phyloP scores from a whole-genome alignment of 1,284 basidiomycete species.

The Ceratobasidium sp. region DNA sequence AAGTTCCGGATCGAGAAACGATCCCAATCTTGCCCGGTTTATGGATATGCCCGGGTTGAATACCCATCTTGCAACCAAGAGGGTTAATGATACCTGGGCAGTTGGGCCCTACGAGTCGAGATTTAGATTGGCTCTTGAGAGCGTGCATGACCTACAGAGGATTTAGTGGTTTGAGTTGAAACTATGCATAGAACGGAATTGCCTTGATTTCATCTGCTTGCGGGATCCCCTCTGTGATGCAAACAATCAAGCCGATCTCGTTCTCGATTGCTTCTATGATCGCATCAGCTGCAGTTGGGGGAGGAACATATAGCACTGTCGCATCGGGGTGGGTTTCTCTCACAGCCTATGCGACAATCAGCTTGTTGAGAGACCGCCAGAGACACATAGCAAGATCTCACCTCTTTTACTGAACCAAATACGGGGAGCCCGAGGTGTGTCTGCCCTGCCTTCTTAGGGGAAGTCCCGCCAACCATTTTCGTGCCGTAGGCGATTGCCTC shows the following conservation, averaged over 20 bases:
- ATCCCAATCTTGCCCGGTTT: constrained; percentile 95
- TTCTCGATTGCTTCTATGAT: constrained; percentile 98
- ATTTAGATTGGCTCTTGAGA: constrained; percentile 92
- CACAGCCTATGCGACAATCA: constrained; percentile 67
- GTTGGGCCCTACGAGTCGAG: constrained; percentile 94
- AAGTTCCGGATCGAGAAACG: constrained; percentile 94
- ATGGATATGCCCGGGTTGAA: constrained; percentile 98
- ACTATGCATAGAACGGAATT: constrained; percentile 44
- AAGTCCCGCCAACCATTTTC: constrained; percentile 97
- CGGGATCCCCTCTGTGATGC: constrained; percentile 97
- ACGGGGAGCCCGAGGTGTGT: constrained; percentile 95
- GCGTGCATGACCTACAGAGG: constrained; percentile 82
- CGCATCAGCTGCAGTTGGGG: constrained; percentile 89
- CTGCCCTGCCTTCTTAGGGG: constrained; percentile 96
- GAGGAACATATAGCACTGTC: constrained; percentile 94
- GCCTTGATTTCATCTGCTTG: constrained; percentile 94
- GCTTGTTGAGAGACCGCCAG: neutral
- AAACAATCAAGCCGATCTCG: constrained; percentile 95
- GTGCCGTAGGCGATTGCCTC: constrained; percentile 96
- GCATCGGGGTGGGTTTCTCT: constrained; percentile 86
- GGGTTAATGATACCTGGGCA: constrained; percentile 99
- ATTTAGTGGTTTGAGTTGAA: neutral
- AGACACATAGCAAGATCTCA: constrained; percentile 49
- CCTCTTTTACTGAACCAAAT: constrained; percentile 92
- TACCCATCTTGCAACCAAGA: constrained; percentile 99